phyloP scores from a whole-genome alignment of 345 rosid species.

The Syzygium aromaticum region DNA sequence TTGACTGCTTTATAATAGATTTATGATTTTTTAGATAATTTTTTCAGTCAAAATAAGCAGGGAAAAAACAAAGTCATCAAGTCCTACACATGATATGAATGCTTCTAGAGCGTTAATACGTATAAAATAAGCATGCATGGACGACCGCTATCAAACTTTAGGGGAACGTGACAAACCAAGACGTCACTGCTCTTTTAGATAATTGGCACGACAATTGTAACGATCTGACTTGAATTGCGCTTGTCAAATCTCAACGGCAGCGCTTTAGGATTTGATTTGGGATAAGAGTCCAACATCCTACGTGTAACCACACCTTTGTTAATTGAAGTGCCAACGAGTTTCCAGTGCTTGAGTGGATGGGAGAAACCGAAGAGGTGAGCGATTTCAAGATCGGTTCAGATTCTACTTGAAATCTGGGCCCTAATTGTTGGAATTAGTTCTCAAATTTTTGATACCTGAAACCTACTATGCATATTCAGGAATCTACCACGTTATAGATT shows the following conservation, averaged over 20 bases:
- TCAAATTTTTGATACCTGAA: too few species aligned
- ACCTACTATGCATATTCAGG: too few species aligned
- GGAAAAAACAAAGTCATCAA: not conserved
- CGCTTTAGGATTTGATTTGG: not conserved
- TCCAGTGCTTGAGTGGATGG: not conserved
- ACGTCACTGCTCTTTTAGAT: not conserved
- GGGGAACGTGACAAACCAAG: not conserved
- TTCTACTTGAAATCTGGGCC: too few species aligned
- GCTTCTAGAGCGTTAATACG: not conserved
- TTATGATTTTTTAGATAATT: too few species aligned
- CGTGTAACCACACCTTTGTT: not conserved
- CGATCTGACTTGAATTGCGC: not conserved
- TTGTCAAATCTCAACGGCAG: not conserved
- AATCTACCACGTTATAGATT: too few species aligned
- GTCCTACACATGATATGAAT: not conserved
- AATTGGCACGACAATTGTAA: not conserved
- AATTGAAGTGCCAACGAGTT: not conserved
- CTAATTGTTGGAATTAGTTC: too few species aligned
- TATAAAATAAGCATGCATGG: not conserved
- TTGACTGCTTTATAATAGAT: too few species aligned
- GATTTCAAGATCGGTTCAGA: too few species aligned
- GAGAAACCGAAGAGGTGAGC: not conserved
- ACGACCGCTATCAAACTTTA: not conserved
- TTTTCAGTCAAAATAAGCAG: not conserved
- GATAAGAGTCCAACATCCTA: not conserved